Evolutionary conservation across 345 rosid genomes (phyloP).

Genomic region (Murraya koenigii): DNA sequence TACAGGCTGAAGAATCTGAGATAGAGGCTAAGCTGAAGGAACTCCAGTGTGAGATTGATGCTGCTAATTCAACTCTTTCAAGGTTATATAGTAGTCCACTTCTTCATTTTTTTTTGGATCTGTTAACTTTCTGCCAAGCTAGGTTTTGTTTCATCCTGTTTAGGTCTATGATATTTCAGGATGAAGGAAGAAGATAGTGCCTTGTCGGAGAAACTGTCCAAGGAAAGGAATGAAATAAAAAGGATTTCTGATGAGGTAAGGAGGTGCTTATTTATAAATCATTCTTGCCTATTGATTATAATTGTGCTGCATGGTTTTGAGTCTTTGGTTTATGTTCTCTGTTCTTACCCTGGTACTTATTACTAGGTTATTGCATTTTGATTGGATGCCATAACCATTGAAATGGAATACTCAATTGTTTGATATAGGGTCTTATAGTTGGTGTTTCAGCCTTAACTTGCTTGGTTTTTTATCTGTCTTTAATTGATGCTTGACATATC

Average conservation of each 20-base stretch:
- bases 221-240: conserved; percentile 43
- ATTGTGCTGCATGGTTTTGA: background rate
- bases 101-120: conserved; percentile 6
- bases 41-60: conserved; percentile 53
- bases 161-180: conserved; percentile 35
- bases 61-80: conserved; percentile 40
- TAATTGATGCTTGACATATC: background rate
- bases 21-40: conserved; percentile 61
- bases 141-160: conserved; percentile 7
- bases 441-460: background rate
- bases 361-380: background rate
- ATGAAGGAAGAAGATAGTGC: conserved; percentile 64
- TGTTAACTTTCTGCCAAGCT: conserved; percentile 9
- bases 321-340: background rate
- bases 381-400: background rate
- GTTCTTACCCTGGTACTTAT: background rate
- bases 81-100: conserved; percentile 41
- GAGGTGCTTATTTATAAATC: background rate
- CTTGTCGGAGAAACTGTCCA: conserved; percentile 40
- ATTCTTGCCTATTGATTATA: background rate
- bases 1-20: conserved; percentile 86
- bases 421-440: background rate
- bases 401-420: background rate
- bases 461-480: background rate
- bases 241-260: conserved; percentile 62